Evolutionary conservation across 75 land plant genomes (phyloP).

Genomic region (Cupressus sempervirens): DNA sequence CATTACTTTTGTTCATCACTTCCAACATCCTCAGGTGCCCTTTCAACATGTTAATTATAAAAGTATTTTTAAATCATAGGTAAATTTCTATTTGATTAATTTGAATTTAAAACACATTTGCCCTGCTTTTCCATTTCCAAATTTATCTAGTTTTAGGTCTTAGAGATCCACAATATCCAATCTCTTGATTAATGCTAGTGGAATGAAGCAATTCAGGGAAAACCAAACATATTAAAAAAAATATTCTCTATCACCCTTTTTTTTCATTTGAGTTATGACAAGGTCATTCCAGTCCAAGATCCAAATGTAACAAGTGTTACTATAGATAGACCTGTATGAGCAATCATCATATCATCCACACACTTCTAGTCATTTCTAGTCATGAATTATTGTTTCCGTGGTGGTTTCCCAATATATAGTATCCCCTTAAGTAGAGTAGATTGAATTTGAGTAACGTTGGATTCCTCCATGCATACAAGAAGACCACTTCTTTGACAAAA

Average conservation of each 20-base stretch:
- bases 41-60: no score
- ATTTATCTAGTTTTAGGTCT: neutral
- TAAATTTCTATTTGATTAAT: no score
- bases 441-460: slow-evolving; percentile 60
- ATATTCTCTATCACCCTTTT: slow-evolving; percentile 66
- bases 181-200: slow-evolving; percentile 53
- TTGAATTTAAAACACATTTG: neutral
- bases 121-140: slow-evolving; percentile 3
- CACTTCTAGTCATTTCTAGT: slow-evolving; percentile 57
- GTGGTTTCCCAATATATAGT: slow-evolving; percentile 72
- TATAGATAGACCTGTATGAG: slow-evolving; percentile 55
- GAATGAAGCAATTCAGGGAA: slow-evolving; percentile 57
- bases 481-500: slow-evolving; percentile 77
- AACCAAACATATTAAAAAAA: slow-evolving; percentile 64
- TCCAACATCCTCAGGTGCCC: no score
- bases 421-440: slow-evolving; percentile 21
- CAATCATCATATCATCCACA: slow-evolving; percentile 57
- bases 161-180: neutral
- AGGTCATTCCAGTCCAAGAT: no score
- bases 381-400: slow-evolving; percentile 52
- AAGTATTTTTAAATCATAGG: no score
- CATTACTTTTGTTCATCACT: no score
- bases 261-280: no score
- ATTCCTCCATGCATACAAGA: slow-evolving; percentile 63
- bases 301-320: slow-evolving; percentile 59